phyloP scores from a whole-genome alignment of 495 filamentous ascomycete genomes.

The Sporormia fimetaria region DNA sequence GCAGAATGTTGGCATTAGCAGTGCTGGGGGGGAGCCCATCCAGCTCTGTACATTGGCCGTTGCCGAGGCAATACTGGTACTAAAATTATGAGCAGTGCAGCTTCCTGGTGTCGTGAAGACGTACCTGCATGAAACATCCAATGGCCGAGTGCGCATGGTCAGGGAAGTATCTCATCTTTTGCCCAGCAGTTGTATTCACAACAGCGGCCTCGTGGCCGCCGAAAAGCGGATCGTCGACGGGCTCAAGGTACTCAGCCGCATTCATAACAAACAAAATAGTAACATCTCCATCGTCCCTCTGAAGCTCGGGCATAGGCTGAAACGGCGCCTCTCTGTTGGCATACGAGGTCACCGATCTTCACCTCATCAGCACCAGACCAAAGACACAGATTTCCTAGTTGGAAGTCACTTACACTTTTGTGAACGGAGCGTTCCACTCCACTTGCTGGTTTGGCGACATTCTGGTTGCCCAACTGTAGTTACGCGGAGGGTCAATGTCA shows the following conservation, averaged over 20 bases:
- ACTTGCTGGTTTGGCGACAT: too few species aligned
- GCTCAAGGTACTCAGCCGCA: background rate
- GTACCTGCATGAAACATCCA: too few species aligned
- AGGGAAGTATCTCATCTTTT: background rate
- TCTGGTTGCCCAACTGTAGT: too few species aligned
- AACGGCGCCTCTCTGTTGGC: background rate
- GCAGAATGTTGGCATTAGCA: background rate
- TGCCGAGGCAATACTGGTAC: background rate
- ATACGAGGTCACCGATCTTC: too few species aligned
- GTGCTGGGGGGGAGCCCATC: background rate
- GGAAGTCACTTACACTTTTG: too few species aligned
- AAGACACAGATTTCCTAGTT: too few species aligned
- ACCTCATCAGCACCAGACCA: too few species aligned
- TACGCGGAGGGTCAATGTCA: too few species aligned
- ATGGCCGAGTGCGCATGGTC: background rate
- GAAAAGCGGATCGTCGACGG: conserved; percentile 2
- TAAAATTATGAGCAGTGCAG: background rate
- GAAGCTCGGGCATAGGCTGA: conserved; percentile 1
- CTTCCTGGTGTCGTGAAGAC: too few species aligned
- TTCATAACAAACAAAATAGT: background rate
- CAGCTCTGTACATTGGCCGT: conserved; percentile 1
- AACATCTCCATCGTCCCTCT: conserved; percentile 1
- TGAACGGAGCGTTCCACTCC: too few species aligned
- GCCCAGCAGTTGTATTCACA: background rate
- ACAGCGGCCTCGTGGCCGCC: background rate